Base-by-base conservation (phyloP, 2,329 filamentous ascomycete genomes). In the Xylariaceae sp. region DNA sequence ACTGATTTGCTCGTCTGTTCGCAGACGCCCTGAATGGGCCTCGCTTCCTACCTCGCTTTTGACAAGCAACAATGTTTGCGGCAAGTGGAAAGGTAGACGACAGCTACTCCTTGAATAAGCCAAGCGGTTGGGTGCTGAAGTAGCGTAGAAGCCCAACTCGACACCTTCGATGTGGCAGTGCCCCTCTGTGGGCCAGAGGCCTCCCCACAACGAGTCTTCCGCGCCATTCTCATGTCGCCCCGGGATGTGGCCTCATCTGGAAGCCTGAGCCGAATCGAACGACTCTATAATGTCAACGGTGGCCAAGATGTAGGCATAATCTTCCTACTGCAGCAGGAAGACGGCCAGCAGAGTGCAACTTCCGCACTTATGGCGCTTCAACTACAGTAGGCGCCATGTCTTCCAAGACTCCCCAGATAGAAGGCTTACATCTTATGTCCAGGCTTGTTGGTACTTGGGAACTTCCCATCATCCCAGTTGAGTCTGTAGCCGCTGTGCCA, bases 121-220 rank as follows among this genome's bases (percentile, higher is more conserved):
- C 34, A 15, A 53, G 45, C 6, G 13, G 17, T 68, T 9, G 15
- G 23, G 15, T 57, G 47, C 64, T 64, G 18, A 66, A 17, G 17
- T 34, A 64, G 71, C 71, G 71, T 51, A 82, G 80, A 81, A 67
- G 65, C 67, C 2, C 70, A 66, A 13, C 69, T 82, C 2, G 66
- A 70, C 13, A 74, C 72, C 1, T 76, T 82, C 62, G 81, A 83
- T 62, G 65, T 82, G 35, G 76, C 76, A 11, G 71, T 83, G 44
- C 70, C 71, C 3, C 56, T 78, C 17, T 54, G 51, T 7, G 42
- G 62, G 7, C 35, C 61, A 17, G 8, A 49, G 8, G 57, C 49
- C 13, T 51, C 59, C 11, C 50, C 65, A 18, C 61, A 54, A 17
- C 61, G 66, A 8, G 56, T 69, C 5, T 73, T 78, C 52, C 74